phyloP scores from a whole-genome alignment of 106 monocot genomes.

The Chionographis japonica region DNA sequence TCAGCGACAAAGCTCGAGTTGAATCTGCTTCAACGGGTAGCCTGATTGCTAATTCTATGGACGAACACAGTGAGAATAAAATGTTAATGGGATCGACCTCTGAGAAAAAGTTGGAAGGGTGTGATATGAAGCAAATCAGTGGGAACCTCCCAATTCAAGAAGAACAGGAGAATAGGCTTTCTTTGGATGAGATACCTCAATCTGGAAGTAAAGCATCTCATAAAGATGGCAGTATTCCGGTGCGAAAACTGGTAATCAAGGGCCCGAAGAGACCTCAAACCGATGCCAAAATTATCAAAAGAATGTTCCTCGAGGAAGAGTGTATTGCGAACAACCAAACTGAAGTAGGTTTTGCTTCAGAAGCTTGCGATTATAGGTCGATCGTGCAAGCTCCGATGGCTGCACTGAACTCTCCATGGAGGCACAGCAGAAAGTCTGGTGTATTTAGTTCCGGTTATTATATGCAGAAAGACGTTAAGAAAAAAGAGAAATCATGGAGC shows the following conservation, averaged over 20 bases:
- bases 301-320: not conserved
- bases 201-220: not conserved
- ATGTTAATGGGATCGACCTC: not conserved
- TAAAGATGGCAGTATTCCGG: not conserved
- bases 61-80: not conserved
- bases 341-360: constrained; percentile 8
- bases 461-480: constrained; percentile 22
- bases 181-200: not conserved
- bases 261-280: not conserved
- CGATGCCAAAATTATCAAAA: not conserved
- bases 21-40: not conserved
- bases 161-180: constrained; percentile 9
- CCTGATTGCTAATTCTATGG: not conserved
- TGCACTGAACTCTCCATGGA: constrained; percentile 54
- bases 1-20: not conserved
- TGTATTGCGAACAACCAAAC: not conserved
- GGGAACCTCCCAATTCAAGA: not conserved
- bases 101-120: constrained; percentile 5
- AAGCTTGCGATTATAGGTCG: constrained; percentile 15
- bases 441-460: constrained; percentile 4
- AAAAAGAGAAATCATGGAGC: not conserved
- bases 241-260: not conserved
- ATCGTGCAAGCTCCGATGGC: constrained; percentile 59
- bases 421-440: constrained; percentile 12
- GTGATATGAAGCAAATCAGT: not conserved